Evolutionary conservation across 2,329 filamentous ascomycete genomes (phyloP).

Genomic region (Emergomyces orientalis): DNA sequence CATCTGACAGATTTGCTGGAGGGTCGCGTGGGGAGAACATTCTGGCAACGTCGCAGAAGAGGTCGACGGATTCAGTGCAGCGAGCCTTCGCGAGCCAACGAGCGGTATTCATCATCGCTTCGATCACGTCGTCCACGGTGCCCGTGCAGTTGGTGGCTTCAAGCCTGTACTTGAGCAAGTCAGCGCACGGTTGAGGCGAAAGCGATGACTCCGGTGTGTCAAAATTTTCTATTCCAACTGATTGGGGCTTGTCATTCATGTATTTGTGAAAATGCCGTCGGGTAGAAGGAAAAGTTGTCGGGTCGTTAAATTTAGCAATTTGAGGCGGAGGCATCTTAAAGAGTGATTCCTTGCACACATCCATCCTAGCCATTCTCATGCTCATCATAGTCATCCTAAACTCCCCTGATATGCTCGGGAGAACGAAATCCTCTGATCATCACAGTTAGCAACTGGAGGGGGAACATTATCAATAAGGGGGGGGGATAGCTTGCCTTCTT

Average conservation of each 20-base stretch:
- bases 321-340: background rate
- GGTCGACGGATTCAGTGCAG: slow-evolving; percentile 22
- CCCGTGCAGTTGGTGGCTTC: background rate
- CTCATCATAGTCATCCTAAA: background rate
- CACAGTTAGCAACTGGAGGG: background rate
- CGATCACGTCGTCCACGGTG: slow-evolving; percentile 11
- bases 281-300: background rate
- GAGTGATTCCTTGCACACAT: background rate
- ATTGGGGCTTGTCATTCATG: background rate
- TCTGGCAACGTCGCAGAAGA: slow-evolving; percentile 23
- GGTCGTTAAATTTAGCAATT: background rate
- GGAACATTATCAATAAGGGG: background rate
- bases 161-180: background rate
- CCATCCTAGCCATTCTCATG: slow-evolving; percentile 5
- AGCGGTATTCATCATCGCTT: slow-evolving; percentile 20
- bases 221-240: background rate
- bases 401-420: background rate
- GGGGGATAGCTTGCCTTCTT: slow-evolving; percentile 14
- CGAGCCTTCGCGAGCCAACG: slow-evolving; percentile 22
- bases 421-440: background rate
- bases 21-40: slow-evolving; percentile 20
- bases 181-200: background rate
- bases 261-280: background rate
- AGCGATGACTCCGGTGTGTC: background rate
- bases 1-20: slow-evolving; percentile 23